Evolutionary conservation across 2,329 filamentous ascomycete species (phyloP), one percentile per base, ranked within the genome.

Genomic region (Xylogone sp.): DNA sequence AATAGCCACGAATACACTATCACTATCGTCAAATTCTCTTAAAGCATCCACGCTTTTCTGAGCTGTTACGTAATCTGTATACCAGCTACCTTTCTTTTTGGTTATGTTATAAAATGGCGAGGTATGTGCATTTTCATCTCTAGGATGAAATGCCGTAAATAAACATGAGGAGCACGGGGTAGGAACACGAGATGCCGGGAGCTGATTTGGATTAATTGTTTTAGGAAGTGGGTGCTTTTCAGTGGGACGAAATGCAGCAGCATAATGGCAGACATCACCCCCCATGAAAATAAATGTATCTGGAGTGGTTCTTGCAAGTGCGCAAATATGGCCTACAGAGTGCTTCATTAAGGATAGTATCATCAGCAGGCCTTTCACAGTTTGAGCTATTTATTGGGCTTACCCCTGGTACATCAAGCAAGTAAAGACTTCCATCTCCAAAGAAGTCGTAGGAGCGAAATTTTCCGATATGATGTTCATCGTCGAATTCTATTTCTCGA

Each of bases 351-450:
- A n/a, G n/a, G n/a, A n/a, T n/a, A 2, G 24, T 10, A 27, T 10
- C 24, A 27, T 27, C 24, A 27, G 24, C n/a, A n/a, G n/a, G n/a
- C n/a, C n/a, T n/a, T n/a, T n/a, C n/a, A n/a, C n/a, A n/a, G n/a
- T n/a, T n/a, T n/a, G n/a, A n/a, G n/a, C n/a, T n/a, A n/a, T n/a
- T n/a, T n/a, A n/a, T n/a, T 27, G 24, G 5, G 24, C 24, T 27
- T 27, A 27, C 24, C 24, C 79, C 79, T 0, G 77, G 76, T 1
- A 72, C 70, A 56, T 78, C 68, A 22, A 83, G 67, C 1, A 83
- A 66, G 58, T 79, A 81, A 55, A 83, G 79, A 18, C 67, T 72
- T 0, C 78, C 79, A 57, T 82, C 79, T 3, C 71, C 71, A 49
- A 80, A 82, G 59, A 73, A 81, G 58, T 82, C 79, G 24, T 67